Percentiles rank a stretch among this genome's conserved stretches.
These are phyloP conservation scores for Endocladia muricata DNA, from an alignment of 31 red algal species.

Conservation along the genomic window DNA sequence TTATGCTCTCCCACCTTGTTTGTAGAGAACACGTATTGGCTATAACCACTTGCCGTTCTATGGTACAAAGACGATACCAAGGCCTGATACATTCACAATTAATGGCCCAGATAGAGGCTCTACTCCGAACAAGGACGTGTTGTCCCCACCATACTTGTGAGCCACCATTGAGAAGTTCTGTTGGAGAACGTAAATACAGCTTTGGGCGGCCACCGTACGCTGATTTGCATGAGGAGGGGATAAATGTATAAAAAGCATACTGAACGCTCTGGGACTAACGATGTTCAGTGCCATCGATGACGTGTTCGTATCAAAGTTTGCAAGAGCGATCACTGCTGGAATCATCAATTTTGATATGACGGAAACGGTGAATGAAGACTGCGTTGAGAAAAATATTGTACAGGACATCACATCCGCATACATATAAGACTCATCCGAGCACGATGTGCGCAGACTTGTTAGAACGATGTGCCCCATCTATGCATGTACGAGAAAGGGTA, in stretches of 20 bases:
- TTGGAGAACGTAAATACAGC: slow-evolving; percentile 4
- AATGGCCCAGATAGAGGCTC: slow-evolving; percentile 8
- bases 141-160: neutral
- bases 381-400: neutral
- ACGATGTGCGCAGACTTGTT: slow-evolving; percentile 9
- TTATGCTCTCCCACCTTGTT: neutral
- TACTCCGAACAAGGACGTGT: slow-evolving; percentile 15
- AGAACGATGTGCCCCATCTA: slow-evolving; percentile 16
- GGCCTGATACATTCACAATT: neutral
- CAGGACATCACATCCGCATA: neutral
- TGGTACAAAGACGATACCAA: neutral
- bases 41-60: neutral
- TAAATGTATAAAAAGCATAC: neutral
- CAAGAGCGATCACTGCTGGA: slow-evolving; percentile 2
- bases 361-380: neutral
- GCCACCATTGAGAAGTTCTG: neutral
- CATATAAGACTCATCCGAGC: slow-evolving; percentile 5
- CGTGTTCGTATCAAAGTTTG: neutral
- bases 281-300: slow-evolving; percentile 2
- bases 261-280: neutral
- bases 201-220: neutral
- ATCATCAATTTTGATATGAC: slow-evolving; percentile 2
- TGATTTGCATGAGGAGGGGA: slow-evolving; percentile 12
- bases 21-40: neutral
- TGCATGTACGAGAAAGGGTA: neutral